phyloP scores from a whole-genome alignment of 495 filamentous ascomycete genomes.

The Penicillium atrosanguineum region DNA sequence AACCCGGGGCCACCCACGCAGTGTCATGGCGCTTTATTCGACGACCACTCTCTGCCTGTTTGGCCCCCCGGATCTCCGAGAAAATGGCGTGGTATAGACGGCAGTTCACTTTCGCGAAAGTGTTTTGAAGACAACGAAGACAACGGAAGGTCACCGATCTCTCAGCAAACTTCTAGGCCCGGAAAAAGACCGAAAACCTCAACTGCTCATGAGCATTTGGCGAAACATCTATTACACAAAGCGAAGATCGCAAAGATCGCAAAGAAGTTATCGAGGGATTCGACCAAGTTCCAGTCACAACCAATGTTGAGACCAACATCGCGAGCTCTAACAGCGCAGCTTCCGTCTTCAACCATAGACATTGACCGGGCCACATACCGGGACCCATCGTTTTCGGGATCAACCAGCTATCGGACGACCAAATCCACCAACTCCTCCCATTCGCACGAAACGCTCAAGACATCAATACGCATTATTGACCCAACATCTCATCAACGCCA shows the following conservation, averaged over 20 bases:
- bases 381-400: background rate
- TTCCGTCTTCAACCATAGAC: background rate
- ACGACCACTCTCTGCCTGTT: background rate
- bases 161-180: background rate
- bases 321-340: background rate
- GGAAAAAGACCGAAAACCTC: background rate
- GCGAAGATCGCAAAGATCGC: background rate
- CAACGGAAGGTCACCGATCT: background rate
- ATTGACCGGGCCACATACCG: background rate
- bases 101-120: background rate
- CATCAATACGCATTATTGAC: background rate
- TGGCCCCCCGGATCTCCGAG: background rate
- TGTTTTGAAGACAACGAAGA: background rate
- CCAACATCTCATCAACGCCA: background rate
- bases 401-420: background rate
- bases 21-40: constrained; percentile 16
- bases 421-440: background rate
- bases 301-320: background rate
- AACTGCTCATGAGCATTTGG: background rate
- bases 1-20: constrained; percentile 18
- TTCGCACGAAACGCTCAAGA: background rate
- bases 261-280: background rate
- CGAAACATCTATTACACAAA: background rate
- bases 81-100: background rate
- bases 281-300: background rate